Evolutionary conservation across 179 eudicot species (phyloP).

Genomic region (Carnegiea gigantea): DNA sequence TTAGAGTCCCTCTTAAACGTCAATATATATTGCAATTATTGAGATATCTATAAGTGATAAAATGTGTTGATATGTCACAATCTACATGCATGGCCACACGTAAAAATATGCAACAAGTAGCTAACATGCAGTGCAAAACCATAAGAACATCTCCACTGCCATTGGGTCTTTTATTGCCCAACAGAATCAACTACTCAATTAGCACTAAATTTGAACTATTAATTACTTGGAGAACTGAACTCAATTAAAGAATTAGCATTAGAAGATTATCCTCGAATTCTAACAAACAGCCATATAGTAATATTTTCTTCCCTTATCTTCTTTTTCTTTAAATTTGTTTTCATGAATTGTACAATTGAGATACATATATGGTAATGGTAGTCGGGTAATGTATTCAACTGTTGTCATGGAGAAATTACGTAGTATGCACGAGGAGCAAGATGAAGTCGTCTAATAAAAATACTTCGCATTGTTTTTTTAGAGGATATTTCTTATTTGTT

Average conservation of each 20-base stretch:
- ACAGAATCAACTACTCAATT: not conserved
- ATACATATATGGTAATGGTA: too few species aligned
- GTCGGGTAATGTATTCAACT: too few species aligned
- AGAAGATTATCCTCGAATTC: too few species aligned
- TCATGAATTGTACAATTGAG: too few species aligned
- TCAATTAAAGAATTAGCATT: not conserved
- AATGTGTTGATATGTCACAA: not conserved
- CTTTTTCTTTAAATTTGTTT: too few species aligned
- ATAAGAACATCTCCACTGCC: not conserved
- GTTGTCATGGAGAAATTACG: too few species aligned
- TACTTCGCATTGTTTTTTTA: too few species aligned
- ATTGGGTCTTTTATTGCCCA: not conserved
- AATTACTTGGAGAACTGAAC: not conserved
- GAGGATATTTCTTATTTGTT: too few species aligned
- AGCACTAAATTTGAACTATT: not conserved
- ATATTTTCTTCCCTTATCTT: too few species aligned
- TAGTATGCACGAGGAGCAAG: too few species aligned
- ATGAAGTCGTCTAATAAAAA: too few species aligned
- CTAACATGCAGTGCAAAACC: not conserved
- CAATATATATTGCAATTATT: not conserved
- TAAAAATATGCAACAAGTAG: not conserved
- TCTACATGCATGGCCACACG: conserved; percentile 1
- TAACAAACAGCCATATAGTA: too few species aligned
- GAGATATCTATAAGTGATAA: not conserved
- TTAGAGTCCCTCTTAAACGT: not conserved